Percentiles rank a stretch among this genome's conserved stretches.
Conservation (phyloP, 169 alveolate genomes). For the Eimeria necatrix region DNA sequence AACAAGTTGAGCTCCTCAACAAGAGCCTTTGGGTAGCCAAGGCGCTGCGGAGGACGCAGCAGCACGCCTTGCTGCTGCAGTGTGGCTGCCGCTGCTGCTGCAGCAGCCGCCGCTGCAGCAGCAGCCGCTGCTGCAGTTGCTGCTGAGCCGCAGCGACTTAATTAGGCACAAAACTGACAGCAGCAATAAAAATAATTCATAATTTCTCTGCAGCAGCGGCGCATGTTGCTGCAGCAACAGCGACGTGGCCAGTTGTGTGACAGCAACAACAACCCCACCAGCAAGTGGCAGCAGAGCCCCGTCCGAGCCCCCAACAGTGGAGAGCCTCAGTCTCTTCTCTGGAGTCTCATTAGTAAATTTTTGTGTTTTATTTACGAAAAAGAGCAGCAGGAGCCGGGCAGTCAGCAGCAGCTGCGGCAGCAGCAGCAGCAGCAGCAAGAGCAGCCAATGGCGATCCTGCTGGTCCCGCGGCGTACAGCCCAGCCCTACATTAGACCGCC, state of each 20-base stretch:
- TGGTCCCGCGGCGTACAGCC: background rate
- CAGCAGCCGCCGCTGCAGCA: slow-evolving; percentile 3
- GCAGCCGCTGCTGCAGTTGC: slow-evolving; percentile 4
- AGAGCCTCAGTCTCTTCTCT: background rate
- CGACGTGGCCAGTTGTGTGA: background rate
- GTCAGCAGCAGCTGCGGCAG: slow-evolving; percentile 16
- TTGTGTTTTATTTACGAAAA: background rate
- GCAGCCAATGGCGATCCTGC: slow-evolving; percentile 1
- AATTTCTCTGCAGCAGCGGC: background rate
- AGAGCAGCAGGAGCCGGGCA: slow-evolving; percentile 6
- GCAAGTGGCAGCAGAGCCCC: slow-evolving; percentile 16
- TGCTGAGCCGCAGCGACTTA: background rate
- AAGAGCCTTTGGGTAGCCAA: no score
- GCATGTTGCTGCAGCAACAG: background rate
- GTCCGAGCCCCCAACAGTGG: slow-evolving; percentile 1
- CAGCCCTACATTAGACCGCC: background rate
- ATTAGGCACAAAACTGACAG: background rate
- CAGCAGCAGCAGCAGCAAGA: slow-evolving; percentile 43
- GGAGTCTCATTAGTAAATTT: background rate
- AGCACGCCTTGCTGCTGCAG: background rate
- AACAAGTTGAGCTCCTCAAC: background rate
- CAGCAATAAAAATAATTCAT: no score
- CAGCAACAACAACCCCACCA: slow-evolving; percentile 55
- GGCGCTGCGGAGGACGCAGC: no score
- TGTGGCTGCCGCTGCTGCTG: background rate